A percentile compares a stretch with the other conserved stretches of the same genome.
These are phyloP conservation scores for Chaetoscypha palmicola DNA, from an alignment of 2,329 filamentous ascomycete genomes.

Conservation along the genomic window DNA sequence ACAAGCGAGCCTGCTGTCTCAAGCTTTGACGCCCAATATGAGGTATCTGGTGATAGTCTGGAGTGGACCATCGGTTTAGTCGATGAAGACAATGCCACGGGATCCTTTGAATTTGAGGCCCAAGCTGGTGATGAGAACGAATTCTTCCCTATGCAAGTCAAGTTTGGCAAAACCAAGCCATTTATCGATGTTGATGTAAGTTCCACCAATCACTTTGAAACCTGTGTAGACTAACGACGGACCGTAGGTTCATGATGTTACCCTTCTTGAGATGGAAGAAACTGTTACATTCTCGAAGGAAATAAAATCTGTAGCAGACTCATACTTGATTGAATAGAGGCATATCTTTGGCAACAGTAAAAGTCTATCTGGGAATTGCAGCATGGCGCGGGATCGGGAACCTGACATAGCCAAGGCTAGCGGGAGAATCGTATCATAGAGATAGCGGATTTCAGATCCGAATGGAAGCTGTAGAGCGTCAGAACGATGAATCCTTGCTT, in stretches of 20 bases:
- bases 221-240: slow-evolving; percentile 27
- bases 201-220: slow-evolving; percentile 28
- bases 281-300: slow-evolving; percentile 80
- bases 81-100: slow-evolving; percentile 72
- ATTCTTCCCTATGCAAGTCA: slow-evolving; percentile 95
- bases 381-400: slow-evolving; percentile 22
- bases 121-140: slow-evolving; percentile 81
- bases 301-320: slow-evolving; percentile 67
- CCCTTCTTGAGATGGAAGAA: slow-evolving; percentile 67
- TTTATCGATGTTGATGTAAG: slow-evolving; percentile 92
- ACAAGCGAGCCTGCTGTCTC: slow-evolving; percentile 81
- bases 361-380: slow-evolving; percentile 14
- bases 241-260: slow-evolving; percentile 58
- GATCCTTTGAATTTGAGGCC: slow-evolving; percentile 93
- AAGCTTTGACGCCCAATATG: slow-evolving; percentile 90
- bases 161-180: slow-evolving; percentile 78
- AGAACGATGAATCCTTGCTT: too few relatives aligned
- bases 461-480: too few relatives aligned
- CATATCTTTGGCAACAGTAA: slow-evolving; percentile 14
- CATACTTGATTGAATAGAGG: slow-evolving; percentile 66
- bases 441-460: too few relatives aligned
- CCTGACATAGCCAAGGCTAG: slow-evolving; percentile 11
- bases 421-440: slow-evolving; percentile 14
- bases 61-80: slow-evolving; percentile 91
- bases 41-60: slow-evolving; percentile 84